Evolutionary conservation across 192 early-diverging fungal species (phyloP), one percentile per base, ranked within the genome.

Genomic region (Phycomyces blakesleeanus): DNA sequence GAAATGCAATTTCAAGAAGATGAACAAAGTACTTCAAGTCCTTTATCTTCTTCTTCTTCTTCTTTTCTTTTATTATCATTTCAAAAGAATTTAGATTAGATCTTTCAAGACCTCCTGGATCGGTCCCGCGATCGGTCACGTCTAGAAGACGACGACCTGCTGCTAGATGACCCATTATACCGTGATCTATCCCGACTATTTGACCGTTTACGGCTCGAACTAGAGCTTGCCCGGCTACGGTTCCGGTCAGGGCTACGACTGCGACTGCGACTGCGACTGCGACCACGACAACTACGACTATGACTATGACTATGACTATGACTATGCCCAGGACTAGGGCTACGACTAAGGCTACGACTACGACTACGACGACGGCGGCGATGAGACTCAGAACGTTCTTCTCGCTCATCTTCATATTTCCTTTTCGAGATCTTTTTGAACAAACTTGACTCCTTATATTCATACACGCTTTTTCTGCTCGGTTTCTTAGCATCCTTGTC

Each of bases 401-500:
- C 20, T 27, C 54, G 51, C 25, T 61, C 41, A 8, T 70, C 59
- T 15, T 64, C 63, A 16, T 49, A 42, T 7, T n/a, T 57, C 22
- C 34, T 20, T 34, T 60, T 71, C 20, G 57, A 47, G 26, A 64
- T 67, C 41, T 69, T 68, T 25, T 69, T 68, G 22, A 75, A 64
- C 50, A 75, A 40, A 41, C 53, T 75, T 1, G 61, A 44, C 12
- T 75, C 73, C 25, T 66, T 66, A 39, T 56, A 63, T 50, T 69
- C 42, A 49, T 69, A 75, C 16, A 55, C 62, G 1, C 22, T 42
- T 2, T 50, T 24, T 27, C 53, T 51, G 14, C 52, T 22, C 27
- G 65, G 26, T 15, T 47, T 20, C 37, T 79, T 82, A 20, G 75
- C 63, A 26, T 80, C 76, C 34, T 77, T 73, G 18, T 79, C 76